Percentiles rank a stretch among this genome's conserved stretches.
These are phyloP conservation scores for Leptographium lundbergii DNA, from an alignment of 2,329 filamentous ascomycete species.

Conservation along the genomic window DNA sequence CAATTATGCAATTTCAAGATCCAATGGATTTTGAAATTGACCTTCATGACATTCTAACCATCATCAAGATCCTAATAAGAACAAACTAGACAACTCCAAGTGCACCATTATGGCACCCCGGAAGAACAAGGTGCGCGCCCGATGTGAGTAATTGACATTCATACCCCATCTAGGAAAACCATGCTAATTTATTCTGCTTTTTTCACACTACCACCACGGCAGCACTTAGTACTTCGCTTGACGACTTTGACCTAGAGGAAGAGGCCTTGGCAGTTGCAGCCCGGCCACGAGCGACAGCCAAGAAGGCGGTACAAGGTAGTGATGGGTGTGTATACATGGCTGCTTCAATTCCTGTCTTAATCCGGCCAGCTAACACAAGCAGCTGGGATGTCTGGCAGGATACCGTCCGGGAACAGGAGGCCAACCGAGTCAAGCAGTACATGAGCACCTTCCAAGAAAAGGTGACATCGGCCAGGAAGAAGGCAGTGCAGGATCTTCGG, in stretches of 20 bases:
- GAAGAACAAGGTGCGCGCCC: constrained; percentile 4
- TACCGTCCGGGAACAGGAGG: constrained; percentile 7
- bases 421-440: constrained; percentile 10
- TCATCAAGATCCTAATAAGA: no score
- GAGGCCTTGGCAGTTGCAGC: neutral
- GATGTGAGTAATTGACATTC: neutral
- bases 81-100: no score
- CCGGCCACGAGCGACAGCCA: neutral
- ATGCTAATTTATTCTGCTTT: no score
- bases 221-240: neutral
- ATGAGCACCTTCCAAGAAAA: constrained; percentile 5
- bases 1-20: no score
- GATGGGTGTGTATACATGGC: neutral
- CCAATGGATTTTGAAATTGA: no score
- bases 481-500: constrained; percentile 3
- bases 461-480: neutral
- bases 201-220: no score
- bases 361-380: neutral
- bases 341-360: neutral
- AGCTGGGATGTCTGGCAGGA: constrained; percentile 8
- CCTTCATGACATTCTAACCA: no score
- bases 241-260: neutral
- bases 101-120: neutral
- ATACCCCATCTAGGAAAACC: neutral
- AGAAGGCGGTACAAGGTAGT: neutral